Percentiles rank a stretch among this genome's conserved stretches.
These are phyloP conservation scores for Xerocomellus dryophilus DNA, from an alignment of 768 basidiomycete species.

Conservation along the genomic window DNA sequence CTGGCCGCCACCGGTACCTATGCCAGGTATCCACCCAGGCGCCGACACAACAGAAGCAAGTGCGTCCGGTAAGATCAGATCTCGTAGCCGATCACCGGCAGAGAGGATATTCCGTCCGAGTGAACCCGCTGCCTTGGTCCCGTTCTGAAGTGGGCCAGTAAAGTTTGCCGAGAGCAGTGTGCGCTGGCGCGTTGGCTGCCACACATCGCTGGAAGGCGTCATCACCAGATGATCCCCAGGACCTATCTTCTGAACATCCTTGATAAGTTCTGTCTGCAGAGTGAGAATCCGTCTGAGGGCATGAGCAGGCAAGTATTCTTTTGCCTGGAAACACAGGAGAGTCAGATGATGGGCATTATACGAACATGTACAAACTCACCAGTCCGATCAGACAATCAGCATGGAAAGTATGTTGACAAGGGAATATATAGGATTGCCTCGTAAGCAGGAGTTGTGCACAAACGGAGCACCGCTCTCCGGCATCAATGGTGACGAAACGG, in stretches of 20 bases:
- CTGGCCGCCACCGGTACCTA: conserved; percentile 47
- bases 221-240: conserved; percentile 34
- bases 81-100: conserved; percentile 85
- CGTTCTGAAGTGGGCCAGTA: conserved; percentile 54
- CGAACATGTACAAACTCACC: conserved; percentile 48
- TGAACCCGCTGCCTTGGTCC: conserved; percentile 61
- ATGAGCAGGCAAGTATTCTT: conserved; percentile 82
- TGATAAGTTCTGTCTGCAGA: conserved; percentile 81
- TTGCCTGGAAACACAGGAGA: conserved; percentile 55
- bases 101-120: conserved; percentile 80
- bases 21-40: conserved; percentile 74
- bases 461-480: conserved; percentile 79
- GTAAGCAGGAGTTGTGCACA: conserved; percentile 76
- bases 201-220: conserved; percentile 33
- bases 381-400: conserved; percentile 94
- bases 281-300: conserved; percentile 81
- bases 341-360: background rate
- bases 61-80: conserved; percentile 92
- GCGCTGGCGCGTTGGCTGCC: conserved; percentile 54
- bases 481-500: conserved; percentile 90
- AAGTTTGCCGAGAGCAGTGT: conserved; percentile 77
- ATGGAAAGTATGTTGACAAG: conserved; percentile 97
- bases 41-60: conserved; percentile 80
- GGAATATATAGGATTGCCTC: conserved; percentile 97
- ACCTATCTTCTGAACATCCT: conserved; percentile 38